Evolutionary conservation across 2,329 filamentous ascomycete genomes (phyloP).

Genomic region (Zelopaecilomyces penicillatus): DNA sequence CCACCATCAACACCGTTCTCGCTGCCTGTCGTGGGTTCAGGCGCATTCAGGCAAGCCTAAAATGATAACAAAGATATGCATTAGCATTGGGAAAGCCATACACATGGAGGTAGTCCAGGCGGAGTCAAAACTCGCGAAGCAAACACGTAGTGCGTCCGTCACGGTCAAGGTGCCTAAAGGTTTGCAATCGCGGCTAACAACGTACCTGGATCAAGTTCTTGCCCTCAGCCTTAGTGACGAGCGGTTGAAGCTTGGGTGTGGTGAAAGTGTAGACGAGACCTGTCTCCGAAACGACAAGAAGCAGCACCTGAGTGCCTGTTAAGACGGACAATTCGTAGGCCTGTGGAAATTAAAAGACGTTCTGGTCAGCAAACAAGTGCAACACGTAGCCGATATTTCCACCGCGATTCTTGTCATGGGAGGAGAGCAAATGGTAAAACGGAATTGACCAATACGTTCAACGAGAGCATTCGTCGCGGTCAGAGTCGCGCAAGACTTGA

Average conservation of each 20-base stretch:
- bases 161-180: too few species aligned
- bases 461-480: conserved; percentile 6
- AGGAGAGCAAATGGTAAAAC: too few species aligned
- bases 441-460: too few species aligned
- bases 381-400: too few species aligned
- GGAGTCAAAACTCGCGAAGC: neutral
- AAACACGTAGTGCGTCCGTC: neutral
- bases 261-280: conserved; percentile 98
- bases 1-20: conserved; percentile 73
- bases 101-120: neutral
- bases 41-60: conserved; percentile 92
- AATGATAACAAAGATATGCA: conserved; percentile 12
- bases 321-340: conserved; percentile 96
- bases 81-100: conserved; percentile 20
- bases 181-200: neutral
- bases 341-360: conserved; percentile 36
- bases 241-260: conserved; percentile 93
- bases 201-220: conserved; percentile 98
- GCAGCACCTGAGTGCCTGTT: conserved; percentile 92
- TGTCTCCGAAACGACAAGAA: conserved; percentile 94
- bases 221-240: conserved; percentile 96
- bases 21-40: conserved; percentile 73
- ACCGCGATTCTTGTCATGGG: too few species aligned
- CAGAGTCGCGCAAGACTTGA: too few species aligned
- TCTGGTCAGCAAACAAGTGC: conserved; percentile 12